These are phyloP conservation scores for Ustilago shanxiensis DNA, from an alignment of 1,284 basidiomycete species.

Conservation along the genomic window DNA sequence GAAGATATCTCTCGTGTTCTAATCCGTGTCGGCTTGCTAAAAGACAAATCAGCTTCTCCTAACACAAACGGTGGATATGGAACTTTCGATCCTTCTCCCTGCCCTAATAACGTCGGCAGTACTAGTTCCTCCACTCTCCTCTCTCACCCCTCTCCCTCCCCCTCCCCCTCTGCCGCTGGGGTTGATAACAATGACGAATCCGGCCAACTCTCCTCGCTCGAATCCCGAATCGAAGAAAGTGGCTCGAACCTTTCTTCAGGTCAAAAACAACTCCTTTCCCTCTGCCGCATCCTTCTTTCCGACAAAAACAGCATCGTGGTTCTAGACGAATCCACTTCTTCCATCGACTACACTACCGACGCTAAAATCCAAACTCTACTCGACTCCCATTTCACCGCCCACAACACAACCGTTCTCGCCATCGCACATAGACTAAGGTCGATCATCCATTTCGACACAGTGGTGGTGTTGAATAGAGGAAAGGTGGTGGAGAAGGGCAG, in stretches of 20 bases:
- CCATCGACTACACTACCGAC: conserved; percentile 82
- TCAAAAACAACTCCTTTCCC: conserved; percentile 69
- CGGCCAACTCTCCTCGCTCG: conserved; percentile 59
- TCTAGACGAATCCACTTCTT: conserved; percentile 81
- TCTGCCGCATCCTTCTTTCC: conserved; percentile 68
- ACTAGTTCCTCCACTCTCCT: conserved; percentile 21
- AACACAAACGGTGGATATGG: conserved; percentile 12
- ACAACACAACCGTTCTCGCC: conserved; percentile 81
- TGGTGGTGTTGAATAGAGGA: conserved; percentile 82
- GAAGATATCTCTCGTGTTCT: conserved; percentile 65
- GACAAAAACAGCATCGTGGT: conserved; percentile 49
- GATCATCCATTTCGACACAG: conserved; percentile 83
- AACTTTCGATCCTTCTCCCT: conserved; percentile 19
- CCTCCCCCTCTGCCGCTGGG: neutral
- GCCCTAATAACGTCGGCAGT: conserved; percentile 6
- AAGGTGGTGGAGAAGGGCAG: conserved; percentile 79
- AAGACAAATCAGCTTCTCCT: conserved; percentile 22
- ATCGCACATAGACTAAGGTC: conserved; percentile 81
- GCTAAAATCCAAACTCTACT: conserved; percentile 86
- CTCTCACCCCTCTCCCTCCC: neutral
- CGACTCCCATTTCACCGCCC: conserved; percentile 77
- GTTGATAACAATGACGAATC: conserved; percentile 26
- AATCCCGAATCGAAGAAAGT: conserved; percentile 64
- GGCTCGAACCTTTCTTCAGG: conserved; percentile 68
- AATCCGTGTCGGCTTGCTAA: conserved; percentile 64